Base-by-base conservation (phyloP, 768 basidiomycete species). In the Tremella mesenterica region DNA sequence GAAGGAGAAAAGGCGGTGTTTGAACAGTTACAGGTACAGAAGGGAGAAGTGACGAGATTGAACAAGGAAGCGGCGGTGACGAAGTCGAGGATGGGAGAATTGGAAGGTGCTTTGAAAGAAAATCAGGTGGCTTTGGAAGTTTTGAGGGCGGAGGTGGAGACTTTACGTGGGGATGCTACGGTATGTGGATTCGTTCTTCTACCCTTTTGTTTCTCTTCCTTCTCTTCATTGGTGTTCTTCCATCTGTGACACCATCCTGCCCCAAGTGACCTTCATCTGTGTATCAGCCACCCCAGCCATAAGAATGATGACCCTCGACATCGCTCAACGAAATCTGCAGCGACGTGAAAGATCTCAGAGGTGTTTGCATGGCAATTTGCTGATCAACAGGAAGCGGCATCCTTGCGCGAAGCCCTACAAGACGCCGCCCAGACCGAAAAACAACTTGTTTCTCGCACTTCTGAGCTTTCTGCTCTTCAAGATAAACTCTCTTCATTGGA, bases 31-130 rank as follows among this genome's bases (percentile, higher is more conserved):
- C 83, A 86, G 54, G 85, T 84, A 56, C 86, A 86, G 55, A 82
- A 79, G 71, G 81, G 80, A 63, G 92, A 97, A 65, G 65, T 91
- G 25, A 76, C 67, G 43, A 81, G 82, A 45, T 79, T 82, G 31
- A 80, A 81, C 54, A 81, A 79, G 57, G 81, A 86, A 56, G 79
- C 82, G 9, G 84, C 88, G 53, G 78, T 79, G 63, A 81, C 84
- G 0, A 80, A 84, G 54, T 71, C 73, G 27, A 79, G 89, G 26
- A 78, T 88, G 0, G 84, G 84, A 53, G 93, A 99, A 69, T 79
- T 90, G 20, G 90, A 93, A 70, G 86, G 85, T 62, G 93, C 93
- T 2, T 75, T 97, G 34, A 77, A 85, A 58, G 91, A 96, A 75
- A 88, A 85, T 60, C 84, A 83, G 2, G 78, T 82, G 41, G 88